Conservation (phyloP, 345 rosid species). For the Mallotus nudiflorus region DNA sequence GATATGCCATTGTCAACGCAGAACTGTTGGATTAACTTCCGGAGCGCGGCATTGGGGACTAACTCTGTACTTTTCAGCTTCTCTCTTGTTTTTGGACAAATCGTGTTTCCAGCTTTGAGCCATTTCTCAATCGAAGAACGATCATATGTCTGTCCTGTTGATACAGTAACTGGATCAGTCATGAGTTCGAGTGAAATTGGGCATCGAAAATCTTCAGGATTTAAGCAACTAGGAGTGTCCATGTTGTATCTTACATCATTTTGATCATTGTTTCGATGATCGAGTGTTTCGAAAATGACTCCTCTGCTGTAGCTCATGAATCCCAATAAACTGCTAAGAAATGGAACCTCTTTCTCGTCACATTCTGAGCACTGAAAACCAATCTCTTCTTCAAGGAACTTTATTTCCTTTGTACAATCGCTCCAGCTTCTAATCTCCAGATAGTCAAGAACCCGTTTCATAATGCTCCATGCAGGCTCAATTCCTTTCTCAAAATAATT, state of each 20-base stretch:
- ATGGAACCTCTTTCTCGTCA: constrained; percentile 44
- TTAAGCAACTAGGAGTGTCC: constrained; percentile 53
- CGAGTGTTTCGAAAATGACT: constrained; percentile 46
- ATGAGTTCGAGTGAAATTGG: constrained; percentile 86
- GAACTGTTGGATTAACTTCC: constrained; percentile 57
- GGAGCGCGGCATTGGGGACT: constrained; percentile 56
- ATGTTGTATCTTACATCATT: constrained; percentile 25
- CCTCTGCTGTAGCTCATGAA: constrained; percentile 69
- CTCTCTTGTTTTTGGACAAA: constrained; percentile 88
- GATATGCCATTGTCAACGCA: constrained; percentile 51
- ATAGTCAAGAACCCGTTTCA: constrained; percentile 50
- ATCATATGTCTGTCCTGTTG: constrained; percentile 87
- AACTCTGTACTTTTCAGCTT: constrained; percentile 48
- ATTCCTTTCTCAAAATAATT: constrained; percentile 51
- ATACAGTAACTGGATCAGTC: constrained; percentile 77
- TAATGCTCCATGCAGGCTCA: constrained; percentile 40
- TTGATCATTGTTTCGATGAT: constrained; percentile 29
- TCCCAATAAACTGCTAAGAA: constrained; percentile 59
- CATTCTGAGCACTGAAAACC: constrained; percentile 31
- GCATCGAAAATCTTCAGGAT: constrained; percentile 77
- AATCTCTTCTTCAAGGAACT: constrained; percentile 59
- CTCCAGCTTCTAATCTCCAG: constrained; percentile 62
- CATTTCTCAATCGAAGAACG: constrained; percentile 77
- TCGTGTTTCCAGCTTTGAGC: constrained; percentile 68
- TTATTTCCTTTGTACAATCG: constrained; percentile 55